Conservation (phyloP, 139 green algal genomes). For the Auxenochlorella pyrenoidosa region DNA sequence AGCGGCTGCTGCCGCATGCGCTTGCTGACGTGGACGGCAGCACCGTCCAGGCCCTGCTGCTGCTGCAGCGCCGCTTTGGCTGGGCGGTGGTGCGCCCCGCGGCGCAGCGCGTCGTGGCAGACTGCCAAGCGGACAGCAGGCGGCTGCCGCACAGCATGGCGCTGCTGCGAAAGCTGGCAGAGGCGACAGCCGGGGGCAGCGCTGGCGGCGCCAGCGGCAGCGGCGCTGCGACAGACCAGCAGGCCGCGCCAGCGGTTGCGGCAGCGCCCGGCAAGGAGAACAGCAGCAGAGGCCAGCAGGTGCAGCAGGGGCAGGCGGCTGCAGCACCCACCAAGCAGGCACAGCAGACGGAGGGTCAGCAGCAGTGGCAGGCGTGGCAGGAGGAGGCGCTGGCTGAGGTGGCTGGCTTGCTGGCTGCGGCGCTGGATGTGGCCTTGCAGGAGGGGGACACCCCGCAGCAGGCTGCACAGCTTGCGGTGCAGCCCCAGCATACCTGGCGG, state of each 20-base stretch:
- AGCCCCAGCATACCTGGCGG: not conserved
- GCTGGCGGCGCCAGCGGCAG: not conserved
- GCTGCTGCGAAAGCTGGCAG: constrained; percentile 2
- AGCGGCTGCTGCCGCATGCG: not conserved
- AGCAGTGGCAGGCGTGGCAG: not conserved
- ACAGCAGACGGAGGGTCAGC: not conserved
- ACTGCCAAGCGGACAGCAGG: not conserved
- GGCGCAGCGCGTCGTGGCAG: not conserved
- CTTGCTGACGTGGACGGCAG: not conserved
- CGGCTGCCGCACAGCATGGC: not conserved
- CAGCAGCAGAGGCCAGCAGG: not conserved
- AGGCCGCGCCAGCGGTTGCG: not conserved
- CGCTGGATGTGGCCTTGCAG: not conserved
- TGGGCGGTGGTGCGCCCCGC: not conserved
- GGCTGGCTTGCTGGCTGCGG: not conserved
- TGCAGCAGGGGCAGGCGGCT: not conserved
- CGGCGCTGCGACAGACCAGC: not conserved
- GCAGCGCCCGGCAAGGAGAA: constrained; percentile 6
- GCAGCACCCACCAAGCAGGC: not conserved
- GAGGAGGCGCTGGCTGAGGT: not conserved
- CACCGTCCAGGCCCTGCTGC: not conserved
- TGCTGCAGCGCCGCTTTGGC: not conserved
- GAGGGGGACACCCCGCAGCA: not conserved
- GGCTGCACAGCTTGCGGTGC: not conserved
- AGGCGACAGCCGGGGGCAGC: not conserved